phyloP scores from a whole-genome alignment of 1,284 basidiomycete species.

The Papiliotrema flavescens region DNA sequence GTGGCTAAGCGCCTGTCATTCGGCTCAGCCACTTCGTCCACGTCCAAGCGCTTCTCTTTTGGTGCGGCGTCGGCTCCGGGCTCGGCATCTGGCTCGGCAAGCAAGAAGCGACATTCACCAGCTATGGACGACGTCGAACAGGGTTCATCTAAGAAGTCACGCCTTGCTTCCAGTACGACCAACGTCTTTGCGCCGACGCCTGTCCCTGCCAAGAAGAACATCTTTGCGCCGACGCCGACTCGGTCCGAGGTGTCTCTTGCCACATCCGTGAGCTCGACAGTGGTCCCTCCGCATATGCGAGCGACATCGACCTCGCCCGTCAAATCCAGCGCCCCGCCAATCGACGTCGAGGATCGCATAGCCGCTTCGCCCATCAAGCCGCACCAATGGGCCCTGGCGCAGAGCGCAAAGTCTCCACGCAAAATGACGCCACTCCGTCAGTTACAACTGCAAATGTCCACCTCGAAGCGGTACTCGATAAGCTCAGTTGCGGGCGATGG shows the following conservation, averaged over 20 bases:
- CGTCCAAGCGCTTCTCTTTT: conserved; percentile 34
- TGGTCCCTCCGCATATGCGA: no score
- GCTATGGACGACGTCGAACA: background rate
- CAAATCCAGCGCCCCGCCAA: no score
- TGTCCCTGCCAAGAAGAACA: conserved; percentile 4
- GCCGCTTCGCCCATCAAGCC: no score
- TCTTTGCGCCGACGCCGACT: background rate
- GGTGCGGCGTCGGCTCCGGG: conserved; percentile 18
- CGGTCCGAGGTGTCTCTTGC: no score
- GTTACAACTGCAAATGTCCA: no score
- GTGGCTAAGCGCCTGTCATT: conserved; percentile 40
- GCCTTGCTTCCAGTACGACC: background rate
- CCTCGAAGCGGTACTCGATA: background rate
- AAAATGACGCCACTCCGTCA: no score
- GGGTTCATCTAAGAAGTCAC: background rate
- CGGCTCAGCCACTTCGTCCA: conserved; percentile 20
- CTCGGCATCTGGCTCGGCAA: background rate
- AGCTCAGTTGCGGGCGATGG: background rate
- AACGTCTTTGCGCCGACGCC: conserved; percentile 1
- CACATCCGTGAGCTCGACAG: no score
- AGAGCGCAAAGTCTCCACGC: no score
- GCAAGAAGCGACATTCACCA: conserved; percentile 6
- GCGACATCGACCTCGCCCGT: no score
- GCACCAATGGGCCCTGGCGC: no score
- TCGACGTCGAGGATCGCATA: no score